phyloP scores from a whole-genome alignment of 2,329 filamentous ascomycete genomes.

The Talaromyces sp. region DNA sequence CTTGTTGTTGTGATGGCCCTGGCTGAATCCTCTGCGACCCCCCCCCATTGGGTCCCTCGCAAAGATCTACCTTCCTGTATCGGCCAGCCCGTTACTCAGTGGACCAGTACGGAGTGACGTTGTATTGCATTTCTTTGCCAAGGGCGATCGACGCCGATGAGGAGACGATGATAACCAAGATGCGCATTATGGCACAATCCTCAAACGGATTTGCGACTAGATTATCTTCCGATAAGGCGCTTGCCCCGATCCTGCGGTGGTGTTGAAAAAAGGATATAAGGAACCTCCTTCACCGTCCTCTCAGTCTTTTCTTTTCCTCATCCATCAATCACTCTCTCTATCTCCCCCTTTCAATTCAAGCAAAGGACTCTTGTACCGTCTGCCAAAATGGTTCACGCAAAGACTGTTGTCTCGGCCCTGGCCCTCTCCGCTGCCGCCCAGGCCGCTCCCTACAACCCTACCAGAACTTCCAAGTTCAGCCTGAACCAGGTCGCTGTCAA shows the following conservation, averaged over 20 bases:
- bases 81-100: not conserved
- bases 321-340: not conserved
- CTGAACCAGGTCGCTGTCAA: conserved; percentile 10
- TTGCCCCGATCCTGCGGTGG: not conserved
- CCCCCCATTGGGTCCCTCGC: not conserved
- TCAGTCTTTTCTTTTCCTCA: not conserved
- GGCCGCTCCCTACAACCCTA: conserved; percentile 5
- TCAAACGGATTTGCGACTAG: not conserved
- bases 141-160: not conserved
- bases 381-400: conserved; percentile 11
- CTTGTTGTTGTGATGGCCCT: not conserved
- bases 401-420: conserved; percentile 13
- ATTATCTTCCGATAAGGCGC: not conserved
- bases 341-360: not conserved
- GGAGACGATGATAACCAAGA: not conserved
- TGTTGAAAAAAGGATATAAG: not conserved
- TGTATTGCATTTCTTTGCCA: not conserved
- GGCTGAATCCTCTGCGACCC: not conserved
- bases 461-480: conserved; percentile 8
- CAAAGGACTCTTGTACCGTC: not conserved
- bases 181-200: not conserved
- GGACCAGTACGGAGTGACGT: not conserved
- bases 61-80: not conserved
- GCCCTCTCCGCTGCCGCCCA: conserved; percentile 9
- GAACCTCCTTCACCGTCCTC: not conserved